A percentile compares a stretch with the other conserved stretches of the same genome.
phyloP scores from a whole-genome alignment of 106 monocot genomes.

The Narthecium ossifragum region DNA sequence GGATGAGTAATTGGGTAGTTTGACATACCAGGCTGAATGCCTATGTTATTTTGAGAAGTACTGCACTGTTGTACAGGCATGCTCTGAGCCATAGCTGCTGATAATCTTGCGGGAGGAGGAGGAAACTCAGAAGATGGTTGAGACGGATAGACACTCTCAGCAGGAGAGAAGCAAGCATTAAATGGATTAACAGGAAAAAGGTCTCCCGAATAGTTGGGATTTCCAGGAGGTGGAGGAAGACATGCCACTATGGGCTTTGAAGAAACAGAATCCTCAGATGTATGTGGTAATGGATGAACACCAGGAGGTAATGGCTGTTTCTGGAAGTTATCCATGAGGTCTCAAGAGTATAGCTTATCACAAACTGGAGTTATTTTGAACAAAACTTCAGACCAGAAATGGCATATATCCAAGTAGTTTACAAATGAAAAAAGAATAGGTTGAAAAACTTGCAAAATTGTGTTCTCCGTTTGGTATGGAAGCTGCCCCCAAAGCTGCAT shows the following conservation, averaged over 20 bases:
- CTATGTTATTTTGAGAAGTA: too few species aligned
- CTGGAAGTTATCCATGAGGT: slow-evolving; percentile 15
- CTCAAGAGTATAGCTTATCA: too few species aligned
- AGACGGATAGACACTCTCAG: slow-evolving; percentile 8
- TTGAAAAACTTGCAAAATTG: not conserved
- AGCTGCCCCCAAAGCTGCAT: not conserved
- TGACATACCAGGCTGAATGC: not conserved
- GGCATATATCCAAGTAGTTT: too few species aligned
- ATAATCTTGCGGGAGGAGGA: not conserved
- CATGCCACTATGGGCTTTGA: not conserved
- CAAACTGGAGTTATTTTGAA: too few species aligned
- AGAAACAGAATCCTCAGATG: slow-evolving; percentile 15
- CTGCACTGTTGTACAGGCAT: not conserved
- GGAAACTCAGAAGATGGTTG: slow-evolving; percentile 7
- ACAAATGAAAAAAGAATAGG: not conserved
- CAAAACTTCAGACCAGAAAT: too few species aligned
- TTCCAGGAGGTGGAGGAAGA: not conserved
- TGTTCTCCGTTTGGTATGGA: too few species aligned
- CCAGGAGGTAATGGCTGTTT: slow-evolving; percentile 27
- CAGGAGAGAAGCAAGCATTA: slow-evolving; percentile 9
- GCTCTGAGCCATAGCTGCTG: not conserved
- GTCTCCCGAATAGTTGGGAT: slow-evolving; percentile 9
- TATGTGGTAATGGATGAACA: slow-evolving; percentile 5
- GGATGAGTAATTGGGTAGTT: not conserved
- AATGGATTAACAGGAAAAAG: slow-evolving; percentile 11